Evolutionary conservation across 2,329 filamentous ascomycete genomes (phyloP).

Genomic region (Pyrenophora teres): DNA sequence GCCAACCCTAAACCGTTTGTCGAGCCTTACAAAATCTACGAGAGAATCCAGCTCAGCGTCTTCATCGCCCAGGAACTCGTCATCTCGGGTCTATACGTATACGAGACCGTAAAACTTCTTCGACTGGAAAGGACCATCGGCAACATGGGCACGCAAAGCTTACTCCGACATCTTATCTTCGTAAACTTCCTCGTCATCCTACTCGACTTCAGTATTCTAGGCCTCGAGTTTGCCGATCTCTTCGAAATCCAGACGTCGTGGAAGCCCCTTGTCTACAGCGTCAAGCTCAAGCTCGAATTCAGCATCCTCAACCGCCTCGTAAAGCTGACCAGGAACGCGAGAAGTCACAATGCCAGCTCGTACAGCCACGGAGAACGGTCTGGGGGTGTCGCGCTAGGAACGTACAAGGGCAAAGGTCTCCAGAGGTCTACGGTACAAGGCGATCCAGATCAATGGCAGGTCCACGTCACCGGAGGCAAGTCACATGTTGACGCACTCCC

Average conservation of each 20-base stretch:
- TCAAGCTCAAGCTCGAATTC: slow-evolving; percentile 59
- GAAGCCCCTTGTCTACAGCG: slow-evolving; percentile 49
- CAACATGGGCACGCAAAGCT: slow-evolving; percentile 14
- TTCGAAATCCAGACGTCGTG: slow-evolving; percentile 34
- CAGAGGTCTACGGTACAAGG: slow-evolving; percentile 16
- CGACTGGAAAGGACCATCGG: slow-evolving; percentile 20
- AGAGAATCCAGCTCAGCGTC: slow-evolving; percentile 49
- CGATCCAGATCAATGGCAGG: slow-evolving; percentile 17
- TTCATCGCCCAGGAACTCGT: slow-evolving; percentile 47
- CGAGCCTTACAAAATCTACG: slow-evolving; percentile 44
- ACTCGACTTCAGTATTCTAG: slow-evolving; percentile 29
- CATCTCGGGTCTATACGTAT: slow-evolving; percentile 55
- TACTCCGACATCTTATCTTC: slow-evolving; percentile 26
- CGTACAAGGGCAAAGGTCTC: slow-evolving; percentile 13
- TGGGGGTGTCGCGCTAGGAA: slow-evolving; percentile 17
- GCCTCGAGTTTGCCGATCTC: slow-evolving; percentile 23
- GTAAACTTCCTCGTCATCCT: slow-evolving; percentile 31
- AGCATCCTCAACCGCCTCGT: slow-evolving; percentile 53
- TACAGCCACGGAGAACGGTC: slow-evolving; percentile 15
- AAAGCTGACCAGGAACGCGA: slow-evolving; percentile 8
- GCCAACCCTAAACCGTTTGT: slow-evolving; percentile 34
- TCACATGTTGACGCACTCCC: slow-evolving; percentile 10
- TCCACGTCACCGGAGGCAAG: slow-evolving; percentile 20
- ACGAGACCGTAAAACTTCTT: slow-evolving; percentile 47
- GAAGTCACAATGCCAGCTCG: slow-evolving; percentile 16